Evolutionary conservation across 306 rosid genomes (phyloP).

Genomic region (Chamaecrista fasciculata): DNA sequence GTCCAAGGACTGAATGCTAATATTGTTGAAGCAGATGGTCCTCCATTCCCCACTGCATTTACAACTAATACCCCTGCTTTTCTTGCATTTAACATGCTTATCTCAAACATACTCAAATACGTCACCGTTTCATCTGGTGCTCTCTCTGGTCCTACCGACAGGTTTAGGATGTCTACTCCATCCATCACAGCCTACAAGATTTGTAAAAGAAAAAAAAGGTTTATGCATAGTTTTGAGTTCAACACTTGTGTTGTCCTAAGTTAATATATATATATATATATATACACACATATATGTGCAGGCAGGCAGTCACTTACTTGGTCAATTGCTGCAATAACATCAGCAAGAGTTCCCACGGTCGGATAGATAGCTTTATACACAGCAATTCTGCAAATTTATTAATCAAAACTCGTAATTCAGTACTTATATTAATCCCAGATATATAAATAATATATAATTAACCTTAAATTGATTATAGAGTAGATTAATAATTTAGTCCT

Average conservation of each 20-base stretch:
- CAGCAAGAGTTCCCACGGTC: slow-evolving; percentile 58
- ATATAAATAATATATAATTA: no score
- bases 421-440: no score
- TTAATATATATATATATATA: no score
- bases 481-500: no score
- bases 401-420: no score
- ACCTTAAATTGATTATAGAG: no score
- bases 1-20: slow-evolving; percentile 87
- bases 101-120: slow-evolving; percentile 57
- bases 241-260: no score
- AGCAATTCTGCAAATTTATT: slow-evolving; percentile 88
- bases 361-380: slow-evolving; percentile 86
- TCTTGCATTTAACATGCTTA: slow-evolving; percentile 57
- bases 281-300: no score
- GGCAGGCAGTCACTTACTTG: slow-evolving; percentile 38
- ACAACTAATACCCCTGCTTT: slow-evolving; percentile 82
- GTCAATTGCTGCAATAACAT: slow-evolving; percentile 80
- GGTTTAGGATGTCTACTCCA: slow-evolving; percentile 76
- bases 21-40: slow-evolving; percentile 63
- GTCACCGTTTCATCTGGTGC: slow-evolving; percentile 56
- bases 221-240: no score
- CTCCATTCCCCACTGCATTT: slow-evolving; percentile 81
- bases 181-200: slow-evolving; percentile 66
- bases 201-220: no score
- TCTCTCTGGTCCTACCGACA: slow-evolving; percentile 76